Evolutionary conservation across 306 rosid genomes (phyloP), one percentile per base, ranked within the genome.

Genomic region (Notholithocarpus densiflorus): DNA sequence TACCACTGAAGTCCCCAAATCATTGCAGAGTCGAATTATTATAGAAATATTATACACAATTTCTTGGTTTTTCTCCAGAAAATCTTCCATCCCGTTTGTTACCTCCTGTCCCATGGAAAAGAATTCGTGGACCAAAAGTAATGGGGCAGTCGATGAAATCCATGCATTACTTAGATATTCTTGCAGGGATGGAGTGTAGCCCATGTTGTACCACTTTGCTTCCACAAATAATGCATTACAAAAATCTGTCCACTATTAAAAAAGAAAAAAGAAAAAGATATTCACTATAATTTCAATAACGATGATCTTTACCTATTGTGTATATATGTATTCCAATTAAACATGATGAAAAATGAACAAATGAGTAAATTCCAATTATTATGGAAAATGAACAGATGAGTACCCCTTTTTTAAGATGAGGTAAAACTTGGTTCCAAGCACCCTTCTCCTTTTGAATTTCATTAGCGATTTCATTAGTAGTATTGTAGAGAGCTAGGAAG

Each of bases 151-250:
- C 19, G 97, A 89, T 56, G 97, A 83, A 79, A 87, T 79, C 81
- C 89, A 89, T 55, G 81, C 93, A 61, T 86, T 90, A 53, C 78
- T 76, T 23, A 89, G 40, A 75, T 90, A 89, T 81, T 90, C 90
- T 73, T 90, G 59, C 68, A 87, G 23, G 6, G 91, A 57, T 43
- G 94, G 94, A 29, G 70, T 76, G 48, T 92, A 65, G 29, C 85
- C 83, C 54, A 37, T 62, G 69, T 5, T 27, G 20, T 26, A 27
- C 69, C 69, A 62, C 69, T 62, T 62, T 15, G 43, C 69, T 62
- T 62, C 69, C 10, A 14, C 69, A 27, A 26, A 17, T 62, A 62
- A 62, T 15, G 40, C n/a, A 1, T 4, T 27, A 15, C 43, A 62
- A 5, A 62, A 15, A 13, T 27, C 69, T 48, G 4, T 48, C 53